These are phyloP conservation scores for Bipolaris bicolor DNA, from an alignment of 2,329 filamentous ascomycete species.

Conservation along the genomic window DNA sequence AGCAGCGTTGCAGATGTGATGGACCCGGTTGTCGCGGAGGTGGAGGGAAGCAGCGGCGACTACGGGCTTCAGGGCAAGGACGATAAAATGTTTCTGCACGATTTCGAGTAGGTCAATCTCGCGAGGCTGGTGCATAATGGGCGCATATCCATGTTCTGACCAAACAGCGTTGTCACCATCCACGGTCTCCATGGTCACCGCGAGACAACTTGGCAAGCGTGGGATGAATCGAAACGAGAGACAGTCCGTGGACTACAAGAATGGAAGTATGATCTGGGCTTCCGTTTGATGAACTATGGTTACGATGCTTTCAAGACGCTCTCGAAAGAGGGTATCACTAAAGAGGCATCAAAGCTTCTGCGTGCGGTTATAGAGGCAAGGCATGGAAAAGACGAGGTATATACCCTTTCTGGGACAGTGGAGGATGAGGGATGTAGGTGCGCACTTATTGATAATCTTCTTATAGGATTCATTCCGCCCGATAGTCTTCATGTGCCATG, in stretches of 20 bases:
- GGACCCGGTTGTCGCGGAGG: neutral
- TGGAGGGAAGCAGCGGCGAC: neutral
- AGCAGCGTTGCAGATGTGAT: neutral
- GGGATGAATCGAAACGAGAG: neutral
- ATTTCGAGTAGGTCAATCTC: neutral
- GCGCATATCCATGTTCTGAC: neutral
- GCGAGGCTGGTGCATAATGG: neutral
- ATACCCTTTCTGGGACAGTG: neutral
- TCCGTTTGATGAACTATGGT: neutral
- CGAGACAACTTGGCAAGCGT: neutral
- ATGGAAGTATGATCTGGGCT: neutral
- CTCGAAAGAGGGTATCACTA: neutral
- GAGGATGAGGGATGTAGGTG: neutral
- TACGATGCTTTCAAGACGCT: neutral
- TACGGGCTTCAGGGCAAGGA: neutral
- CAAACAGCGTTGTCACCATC: neutral
- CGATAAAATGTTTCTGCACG: neutral
- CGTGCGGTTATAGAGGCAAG: neutral
- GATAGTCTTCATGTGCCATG: neutral
- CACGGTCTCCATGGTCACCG: neutral
- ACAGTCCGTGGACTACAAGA: neutral
- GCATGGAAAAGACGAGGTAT: neutral
- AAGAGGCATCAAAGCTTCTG: neutral
- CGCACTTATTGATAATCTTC: neutral
- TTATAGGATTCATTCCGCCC: neutral